Evolutionary conservation across 805 yeast genomes (phyloP).

Genomic region (Lipomyces spencermartinsiae): DNA sequence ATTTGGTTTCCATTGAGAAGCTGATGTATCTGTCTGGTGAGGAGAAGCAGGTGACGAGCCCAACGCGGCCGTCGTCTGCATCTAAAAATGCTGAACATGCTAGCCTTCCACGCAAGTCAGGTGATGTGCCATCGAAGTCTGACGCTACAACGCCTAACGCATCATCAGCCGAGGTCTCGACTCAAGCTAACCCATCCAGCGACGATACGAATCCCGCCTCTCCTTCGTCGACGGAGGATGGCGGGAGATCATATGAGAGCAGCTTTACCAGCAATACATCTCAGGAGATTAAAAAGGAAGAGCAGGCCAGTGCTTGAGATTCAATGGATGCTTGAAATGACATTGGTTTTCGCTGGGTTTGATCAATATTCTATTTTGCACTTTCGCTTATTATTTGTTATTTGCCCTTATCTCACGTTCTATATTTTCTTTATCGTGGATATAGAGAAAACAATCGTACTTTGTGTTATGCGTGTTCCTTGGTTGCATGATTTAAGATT

Average conservation of each 20-base stretch:
- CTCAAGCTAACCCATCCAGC: neutral
- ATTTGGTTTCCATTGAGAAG: conserved; percentile 46
- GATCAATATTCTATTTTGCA: neutral
- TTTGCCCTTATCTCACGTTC: neutral
- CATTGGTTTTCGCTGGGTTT: neutral
- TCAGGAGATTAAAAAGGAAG: neutral
- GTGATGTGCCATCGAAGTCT: neutral
- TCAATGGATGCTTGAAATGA: neutral
- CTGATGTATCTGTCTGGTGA: conserved; percentile 31
- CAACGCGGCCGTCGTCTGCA: conserved; percentile 8
- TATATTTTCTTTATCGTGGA: neutral
- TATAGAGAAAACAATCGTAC: neutral
- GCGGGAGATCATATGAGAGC: conserved; percentile 16
- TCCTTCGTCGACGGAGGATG: conserved; percentile 24
- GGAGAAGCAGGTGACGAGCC: conserved; percentile 14
- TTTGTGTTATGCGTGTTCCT: neutral
- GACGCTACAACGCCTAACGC: neutral
- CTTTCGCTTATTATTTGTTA: neutral
- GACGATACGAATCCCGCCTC: conserved; percentile 22
- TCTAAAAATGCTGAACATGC: conserved; percentile 3
- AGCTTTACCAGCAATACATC: conserved; percentile 23
- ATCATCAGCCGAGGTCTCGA: neutral
- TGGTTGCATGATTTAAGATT: conserved; percentile 1
- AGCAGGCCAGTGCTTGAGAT: neutral
- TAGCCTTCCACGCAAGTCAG: conserved; percentile 21